These are phyloP conservation scores for Ascosphaera apis DNA, from an alignment of 2,329 filamentous ascomycete genomes.

Conservation along the genomic window DNA sequence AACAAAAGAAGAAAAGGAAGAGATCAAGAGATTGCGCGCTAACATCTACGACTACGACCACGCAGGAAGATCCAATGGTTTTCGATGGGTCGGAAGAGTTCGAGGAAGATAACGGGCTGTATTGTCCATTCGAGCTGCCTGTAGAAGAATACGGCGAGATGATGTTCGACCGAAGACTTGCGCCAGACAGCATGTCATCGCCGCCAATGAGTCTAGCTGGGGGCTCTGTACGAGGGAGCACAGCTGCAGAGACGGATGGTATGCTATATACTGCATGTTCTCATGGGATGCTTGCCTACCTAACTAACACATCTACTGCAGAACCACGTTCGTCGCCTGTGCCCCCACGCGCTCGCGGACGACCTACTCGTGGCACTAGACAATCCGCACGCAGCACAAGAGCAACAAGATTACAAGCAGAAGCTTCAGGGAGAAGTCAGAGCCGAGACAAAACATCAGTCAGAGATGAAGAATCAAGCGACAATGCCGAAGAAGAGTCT, in stretches of 20 bases:
- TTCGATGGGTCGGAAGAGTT: constrained; percentile 34
- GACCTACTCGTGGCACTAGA: constrained; percentile 13
- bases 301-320: constrained; percentile 5
- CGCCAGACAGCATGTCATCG: constrained; percentile 20
- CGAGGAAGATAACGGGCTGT: constrained; percentile 28
- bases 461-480: constrained; percentile 17
- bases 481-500: constrained; percentile 16
- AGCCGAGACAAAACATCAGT: constrained; percentile 12
- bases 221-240: constrained; percentile 21
- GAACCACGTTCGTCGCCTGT: constrained; percentile 22
- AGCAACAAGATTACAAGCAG: constrained; percentile 17
- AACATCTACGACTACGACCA: too few relatives aligned
- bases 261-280: constrained; percentile 5
- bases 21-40: too few relatives aligned
- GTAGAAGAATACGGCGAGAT: constrained; percentile 23
- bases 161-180: constrained; percentile 25
- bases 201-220: constrained; percentile 14
- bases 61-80: constrained; percentile 29
- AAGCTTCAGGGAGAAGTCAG: constrained; percentile 11
- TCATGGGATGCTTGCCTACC: background rate
- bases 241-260: constrained; percentile 26
- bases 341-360: constrained; percentile 17
- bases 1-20: too few relatives aligned
- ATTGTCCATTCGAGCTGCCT: constrained; percentile 43
- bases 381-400: constrained; percentile 15